These are phyloP conservation scores for Plasmodium yoelii DNA, from an alignment of 169 alveolate species.

Conservation along the genomic window DNA sequence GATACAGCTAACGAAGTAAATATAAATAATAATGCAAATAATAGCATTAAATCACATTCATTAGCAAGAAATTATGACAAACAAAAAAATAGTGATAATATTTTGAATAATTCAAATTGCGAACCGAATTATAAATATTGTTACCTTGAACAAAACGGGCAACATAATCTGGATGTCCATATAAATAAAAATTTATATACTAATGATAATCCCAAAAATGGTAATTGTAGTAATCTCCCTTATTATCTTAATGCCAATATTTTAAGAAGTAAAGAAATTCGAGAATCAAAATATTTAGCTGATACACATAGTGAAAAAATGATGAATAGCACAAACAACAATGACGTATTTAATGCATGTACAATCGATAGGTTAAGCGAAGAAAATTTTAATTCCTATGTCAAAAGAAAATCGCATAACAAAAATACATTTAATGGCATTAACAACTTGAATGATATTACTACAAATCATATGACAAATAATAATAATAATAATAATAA, in stretches of 20 bases:
- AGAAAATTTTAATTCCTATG: conserved; percentile 41
- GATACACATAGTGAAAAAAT: conserved; percentile 68
- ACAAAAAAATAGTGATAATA: neutral
- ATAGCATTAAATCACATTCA: conserved; percentile 11
- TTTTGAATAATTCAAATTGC: conserved; percentile 1
- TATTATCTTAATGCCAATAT: conserved; percentile 5
- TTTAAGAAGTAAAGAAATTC: neutral
- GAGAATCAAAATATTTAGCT: conserved; percentile 14
- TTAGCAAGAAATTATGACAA: conserved; percentile 23
- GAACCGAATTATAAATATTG: conserved; percentile 4
- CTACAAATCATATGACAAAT: neutral
- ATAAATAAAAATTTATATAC: neutral
- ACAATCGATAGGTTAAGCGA: conserved; percentile 32
- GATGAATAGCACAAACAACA: conserved; percentile 22
- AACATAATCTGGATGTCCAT: neutral
- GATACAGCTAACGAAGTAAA: neutral
- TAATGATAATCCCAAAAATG: conserved; percentile 5
- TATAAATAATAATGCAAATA: neutral
- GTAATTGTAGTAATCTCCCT: neutral
- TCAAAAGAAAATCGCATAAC: conserved; percentile 12
- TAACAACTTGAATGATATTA: neutral
- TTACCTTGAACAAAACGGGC: neutral
- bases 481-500: neutral
- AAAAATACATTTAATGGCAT: neutral
- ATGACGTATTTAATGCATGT: conserved; percentile 25